Evolutionary conservation across 352 stramenopile species (phyloP), one percentile per base, ranked within the genome.

Genomic region (Thalassiosira gravida): DNA sequence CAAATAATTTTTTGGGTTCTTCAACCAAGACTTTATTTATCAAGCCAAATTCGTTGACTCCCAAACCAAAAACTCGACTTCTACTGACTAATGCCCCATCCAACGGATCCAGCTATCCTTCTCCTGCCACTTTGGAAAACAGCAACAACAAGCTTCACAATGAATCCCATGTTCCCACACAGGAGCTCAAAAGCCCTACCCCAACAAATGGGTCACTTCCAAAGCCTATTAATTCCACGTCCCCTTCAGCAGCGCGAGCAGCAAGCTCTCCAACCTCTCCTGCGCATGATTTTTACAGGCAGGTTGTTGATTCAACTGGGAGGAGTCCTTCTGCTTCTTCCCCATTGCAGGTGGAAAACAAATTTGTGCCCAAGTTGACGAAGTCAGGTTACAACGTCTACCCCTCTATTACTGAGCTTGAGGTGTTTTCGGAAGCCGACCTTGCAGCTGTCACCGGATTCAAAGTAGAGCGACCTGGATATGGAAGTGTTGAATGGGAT

Each of bases 401-500:
- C 56, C 90, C 90, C 32, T 78, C 85, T 2, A 82, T 91, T 35
- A 57, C 74, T 37, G 68, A 82, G 29, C 65, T 95, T 22, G 30
- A 71, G 44, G 52, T 29, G 18, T 89, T 92, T 75, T 88, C 74
- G 30, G 89, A 92, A 72, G 92, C 89, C 53, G 90, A 95, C 70
- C 85, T 96, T 44, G 90, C 90, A 52, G 83, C 91, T 63, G 84
- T 96, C 13, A 61, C 57, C 27, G 80, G 85, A 27, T 96, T 96
- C 72, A 86, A 73, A 37, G 77, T 96, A 3, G 65, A 84, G 47
- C 67, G 90, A 59, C 42, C 77, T 56, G 83, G 83, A 42, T 85
- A 90, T 67, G 92, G 90, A 47, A 91, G 80, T 62, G 85, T 96
- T 62, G 85, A 87, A 74, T 95, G 91, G 91, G 76, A 93, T 78